phyloP scores from a whole-genome alignment of 345 rosid species.

The Hevea brasiliensis region DNA sequence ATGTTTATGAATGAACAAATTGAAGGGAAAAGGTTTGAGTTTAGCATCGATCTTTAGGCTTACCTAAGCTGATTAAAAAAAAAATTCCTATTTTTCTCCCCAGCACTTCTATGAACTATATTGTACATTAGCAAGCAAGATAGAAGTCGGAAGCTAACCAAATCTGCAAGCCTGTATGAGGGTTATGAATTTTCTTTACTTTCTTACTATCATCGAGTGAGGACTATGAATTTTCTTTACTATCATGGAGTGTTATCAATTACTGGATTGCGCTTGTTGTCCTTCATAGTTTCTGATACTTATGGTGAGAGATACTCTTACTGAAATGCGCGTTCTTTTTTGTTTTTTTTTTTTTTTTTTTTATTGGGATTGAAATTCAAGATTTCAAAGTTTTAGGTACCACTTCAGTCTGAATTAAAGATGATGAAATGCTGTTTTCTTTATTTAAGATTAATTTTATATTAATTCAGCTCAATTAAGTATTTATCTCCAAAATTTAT shows the following conservation, averaged over 20 bases:
- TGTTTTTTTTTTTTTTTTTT: no score
- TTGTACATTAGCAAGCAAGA: background rate
- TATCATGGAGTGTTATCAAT: no score
- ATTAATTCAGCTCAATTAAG: no score
- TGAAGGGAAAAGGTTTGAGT: background rate
- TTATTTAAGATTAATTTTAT: no score
- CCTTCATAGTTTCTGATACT: background rate
- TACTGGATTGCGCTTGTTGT: background rate
- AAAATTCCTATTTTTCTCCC: background rate
- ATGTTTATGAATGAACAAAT: conserved; percentile 15
- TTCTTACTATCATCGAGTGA: no score
- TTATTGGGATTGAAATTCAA: no score
- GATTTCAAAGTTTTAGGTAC: no score
- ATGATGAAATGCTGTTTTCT: no score
- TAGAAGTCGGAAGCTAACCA: background rate
- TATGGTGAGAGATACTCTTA: no score
- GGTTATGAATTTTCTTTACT: background rate
- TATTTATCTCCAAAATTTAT: no score
- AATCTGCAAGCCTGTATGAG: background rate
- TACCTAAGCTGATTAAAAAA: background rate
- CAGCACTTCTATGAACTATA: background rate
- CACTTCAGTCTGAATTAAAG: no score
- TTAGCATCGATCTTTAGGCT: conserved; percentile 1
- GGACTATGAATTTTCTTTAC: background rate
- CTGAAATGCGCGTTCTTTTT: no score